Evolutionary conservation across 805 yeast genomes (phyloP).

Genomic region (Hanseniaspora lachancei): DNA sequence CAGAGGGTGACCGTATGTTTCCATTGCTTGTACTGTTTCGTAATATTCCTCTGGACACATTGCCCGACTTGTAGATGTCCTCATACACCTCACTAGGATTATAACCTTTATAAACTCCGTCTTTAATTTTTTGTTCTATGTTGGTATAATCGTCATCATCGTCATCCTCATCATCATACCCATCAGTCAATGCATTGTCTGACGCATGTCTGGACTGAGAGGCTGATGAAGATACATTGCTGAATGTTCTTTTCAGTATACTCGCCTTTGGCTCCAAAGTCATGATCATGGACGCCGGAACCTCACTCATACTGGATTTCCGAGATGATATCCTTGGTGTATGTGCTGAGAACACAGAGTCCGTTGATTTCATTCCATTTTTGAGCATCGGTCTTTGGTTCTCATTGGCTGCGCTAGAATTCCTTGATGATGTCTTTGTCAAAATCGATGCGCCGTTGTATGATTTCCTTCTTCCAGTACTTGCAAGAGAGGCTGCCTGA

Average conservation of each 20-base stretch:
- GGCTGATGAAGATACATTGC: constrained; percentile 9
- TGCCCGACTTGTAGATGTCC: constrained; percentile 10
- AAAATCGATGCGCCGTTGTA: background rate
- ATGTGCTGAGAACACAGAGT: background rate
- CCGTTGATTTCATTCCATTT: background rate
- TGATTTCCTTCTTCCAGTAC: background rate
- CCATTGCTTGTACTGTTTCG: constrained; percentile 5
- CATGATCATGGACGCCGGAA: constrained; percentile 12
- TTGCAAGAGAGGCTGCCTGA: background rate
- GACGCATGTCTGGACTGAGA: constrained; percentile 12
- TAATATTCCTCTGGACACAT: constrained; percentile 8
- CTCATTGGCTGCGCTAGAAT: background rate
- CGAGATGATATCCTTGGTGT: constrained; percentile 7
- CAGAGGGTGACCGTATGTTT: background rate
- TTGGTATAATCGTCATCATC: constrained; percentile 7
- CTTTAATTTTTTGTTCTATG: background rate
- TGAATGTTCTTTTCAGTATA: constrained; percentile 4
- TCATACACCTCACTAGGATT: constrained; percentile 9
- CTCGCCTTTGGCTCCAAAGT: constrained; percentile 9
- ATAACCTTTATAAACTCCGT: constrained; percentile 2
- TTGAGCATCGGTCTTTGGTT: background rate
- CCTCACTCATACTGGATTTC: constrained; percentile 13
- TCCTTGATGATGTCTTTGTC: constrained; percentile 3
- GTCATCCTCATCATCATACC: constrained; percentile 10
- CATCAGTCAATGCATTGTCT: constrained; percentile 12